Evolutionary conservation across 345 rosid species (phyloP).

Genomic region (Gossypium longicalyx): DNA sequence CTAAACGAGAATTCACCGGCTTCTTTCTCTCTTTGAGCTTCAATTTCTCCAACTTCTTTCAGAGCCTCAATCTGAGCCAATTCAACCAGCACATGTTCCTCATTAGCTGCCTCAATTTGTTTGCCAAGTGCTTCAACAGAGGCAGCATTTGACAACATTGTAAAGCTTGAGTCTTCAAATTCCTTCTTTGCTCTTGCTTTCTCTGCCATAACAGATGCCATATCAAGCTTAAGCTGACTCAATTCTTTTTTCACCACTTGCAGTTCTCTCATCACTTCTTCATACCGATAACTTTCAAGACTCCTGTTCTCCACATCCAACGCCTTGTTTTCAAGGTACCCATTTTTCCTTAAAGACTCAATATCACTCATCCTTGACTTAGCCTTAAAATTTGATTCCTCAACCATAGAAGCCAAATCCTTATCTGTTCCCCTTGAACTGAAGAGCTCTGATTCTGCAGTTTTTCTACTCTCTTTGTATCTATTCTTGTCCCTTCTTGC

Average conservation of each 20-base stretch:
- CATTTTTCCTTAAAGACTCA: slow-evolving; percentile 27
- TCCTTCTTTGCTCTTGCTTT: slow-evolving; percentile 50
- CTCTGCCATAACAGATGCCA: slow-evolving; percentile 56
- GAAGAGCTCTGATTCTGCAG: slow-evolving; percentile 48
- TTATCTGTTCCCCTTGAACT: slow-evolving; percentile 35
- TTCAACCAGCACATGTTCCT: slow-evolving; percentile 75
- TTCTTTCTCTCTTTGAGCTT: slow-evolving; percentile 46
- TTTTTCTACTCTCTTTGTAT: slow-evolving; percentile 45
- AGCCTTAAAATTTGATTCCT: slow-evolving; percentile 24
- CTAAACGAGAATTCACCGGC: slow-evolving; percentile 27
- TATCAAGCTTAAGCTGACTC: slow-evolving; percentile 67
- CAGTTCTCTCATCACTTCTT: slow-evolving; percentile 44
- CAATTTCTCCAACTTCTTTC: slow-evolving; percentile 53
- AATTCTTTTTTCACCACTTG: slow-evolving; percentile 60
- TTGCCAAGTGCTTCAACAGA: slow-evolving; percentile 44
- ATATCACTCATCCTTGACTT: slow-evolving; percentile 7
- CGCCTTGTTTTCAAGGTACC: slow-evolving; percentile 7
- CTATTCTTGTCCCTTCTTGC: slow-evolving; percentile 43
- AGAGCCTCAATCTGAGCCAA: slow-evolving; percentile 75
- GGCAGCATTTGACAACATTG: slow-evolving; percentile 25
- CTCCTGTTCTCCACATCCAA: slow-evolving; percentile 10
- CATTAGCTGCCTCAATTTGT: slow-evolving; percentile 65
- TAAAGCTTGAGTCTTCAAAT: slow-evolving; percentile 27
- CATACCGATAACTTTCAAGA: slow-evolving; percentile 24
- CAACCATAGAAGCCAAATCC: slow-evolving; percentile 41